These are phyloP conservation scores for Pharnaceum exiguum DNA, from an alignment of 148 eudicot species.

Conservation along the genomic window DNA sequence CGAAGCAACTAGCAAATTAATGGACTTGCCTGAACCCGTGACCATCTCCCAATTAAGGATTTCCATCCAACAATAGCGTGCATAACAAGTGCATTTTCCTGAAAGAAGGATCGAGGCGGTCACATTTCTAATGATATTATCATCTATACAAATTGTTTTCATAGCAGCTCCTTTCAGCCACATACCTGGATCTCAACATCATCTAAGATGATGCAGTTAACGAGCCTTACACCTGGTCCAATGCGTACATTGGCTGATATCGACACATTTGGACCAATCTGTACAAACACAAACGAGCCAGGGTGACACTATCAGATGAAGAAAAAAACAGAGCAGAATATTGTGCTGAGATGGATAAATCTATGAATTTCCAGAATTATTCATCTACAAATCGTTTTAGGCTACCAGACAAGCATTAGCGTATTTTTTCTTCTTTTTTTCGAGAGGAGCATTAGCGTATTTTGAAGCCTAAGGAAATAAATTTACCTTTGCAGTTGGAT, in stretches of 20 bases:
- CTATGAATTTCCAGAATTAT: not conserved
- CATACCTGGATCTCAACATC: conserved; percentile 79
- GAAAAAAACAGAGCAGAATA: too few species aligned
- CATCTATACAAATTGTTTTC: too few species aligned
- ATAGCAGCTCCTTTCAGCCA: too few species aligned
- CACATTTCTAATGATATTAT: too few species aligned
- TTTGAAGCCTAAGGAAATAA: not conserved
- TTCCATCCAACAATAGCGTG: conserved; percentile 89
- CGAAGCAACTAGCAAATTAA: not conserved
- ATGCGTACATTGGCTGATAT: conserved; percentile 79
- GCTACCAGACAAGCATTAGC: not conserved
- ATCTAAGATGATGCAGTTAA: conserved; percentile 75
- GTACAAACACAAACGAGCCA: conserved; percentile 9
- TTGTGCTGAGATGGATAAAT: not conserved
- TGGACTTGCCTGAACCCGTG: conserved; percentile 74
- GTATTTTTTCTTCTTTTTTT: not conserved
- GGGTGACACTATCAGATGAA: not conserved
- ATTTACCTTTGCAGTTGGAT: conserved; percentile 89
- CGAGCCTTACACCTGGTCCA: conserved; percentile 70
- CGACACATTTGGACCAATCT: conserved; percentile 90
- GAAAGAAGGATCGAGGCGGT: conserved; percentile 2
- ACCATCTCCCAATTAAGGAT: conserved; percentile 82
- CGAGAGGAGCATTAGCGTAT: not conserved
- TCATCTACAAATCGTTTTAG: not conserved
- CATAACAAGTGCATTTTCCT: conserved; percentile 92